A percentile compares a stretch with the other conserved stretches of the same genome.
Evolutionary conservation across 257 asterid genomes (phyloP).

Genomic region (Schizonepeta tenuifolia): DNA sequence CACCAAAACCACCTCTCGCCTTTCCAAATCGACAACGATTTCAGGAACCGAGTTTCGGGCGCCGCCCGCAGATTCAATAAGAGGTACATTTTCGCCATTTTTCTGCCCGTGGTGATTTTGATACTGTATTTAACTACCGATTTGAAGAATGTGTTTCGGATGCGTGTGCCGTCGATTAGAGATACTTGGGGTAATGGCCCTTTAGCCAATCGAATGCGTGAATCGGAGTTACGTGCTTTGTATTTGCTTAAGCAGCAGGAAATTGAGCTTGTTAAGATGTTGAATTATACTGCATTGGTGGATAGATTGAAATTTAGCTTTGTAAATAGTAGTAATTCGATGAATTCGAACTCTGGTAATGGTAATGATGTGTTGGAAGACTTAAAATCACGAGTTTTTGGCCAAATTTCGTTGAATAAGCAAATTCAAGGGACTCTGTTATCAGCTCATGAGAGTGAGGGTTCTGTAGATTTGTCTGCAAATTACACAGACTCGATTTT

Average conservation of each 20-base stretch:
- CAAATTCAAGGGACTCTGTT: slow-evolving; percentile 68
- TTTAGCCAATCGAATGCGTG: slow-evolving; percentile 69
- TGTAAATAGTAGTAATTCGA: slow-evolving; percentile 21
- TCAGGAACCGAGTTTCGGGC: slow-evolving; percentile 35
- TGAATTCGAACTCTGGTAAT: slow-evolving; percentile 37
- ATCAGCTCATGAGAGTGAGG: slow-evolving; percentile 63
- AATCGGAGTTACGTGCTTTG: slow-evolving; percentile 75
- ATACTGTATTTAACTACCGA: slow-evolving; percentile 66
- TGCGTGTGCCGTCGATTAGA: slow-evolving; percentile 46
- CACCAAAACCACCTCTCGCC: slow-evolving; percentile 41
- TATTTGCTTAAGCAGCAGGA: slow-evolving; percentile 81
- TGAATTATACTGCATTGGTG: slow-evolving; percentile 57
- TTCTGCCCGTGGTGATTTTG: slow-evolving; percentile 58
- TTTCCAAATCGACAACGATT: slow-evolving; percentile 46
- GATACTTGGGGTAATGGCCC: slow-evolving; percentile 37
- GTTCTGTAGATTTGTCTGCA: slow-evolving; percentile 38
- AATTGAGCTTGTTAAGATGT: slow-evolving; percentile 67
- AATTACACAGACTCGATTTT: slow-evolving; percentile 54
- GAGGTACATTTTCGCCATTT: slow-evolving; percentile 62
- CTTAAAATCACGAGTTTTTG: slow-evolving; percentile 56
- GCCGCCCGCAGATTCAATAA: slow-evolving; percentile 49
- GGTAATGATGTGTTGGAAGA: slow-evolving; percentile 42
- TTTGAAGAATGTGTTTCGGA: slow-evolving; percentile 53
- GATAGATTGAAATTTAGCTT: slow-evolving; percentile 36
- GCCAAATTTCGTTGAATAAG: slow-evolving; percentile 75